phyloP scores from a whole-genome alignment of 129 eudicot species.

The Pittosporum tobira region DNA sequence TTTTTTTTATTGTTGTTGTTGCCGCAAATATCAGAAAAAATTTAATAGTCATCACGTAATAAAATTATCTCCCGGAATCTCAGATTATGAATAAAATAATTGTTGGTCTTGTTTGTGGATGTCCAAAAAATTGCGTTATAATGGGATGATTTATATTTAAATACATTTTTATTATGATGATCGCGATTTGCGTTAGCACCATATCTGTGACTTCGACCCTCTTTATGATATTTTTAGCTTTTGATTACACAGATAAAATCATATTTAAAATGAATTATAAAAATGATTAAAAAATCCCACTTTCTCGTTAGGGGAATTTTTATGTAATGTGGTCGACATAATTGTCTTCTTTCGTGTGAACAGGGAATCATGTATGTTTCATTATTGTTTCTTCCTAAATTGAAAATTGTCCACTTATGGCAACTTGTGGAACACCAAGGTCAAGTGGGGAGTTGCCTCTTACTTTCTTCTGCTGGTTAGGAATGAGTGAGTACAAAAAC shows the following conservation, averaged over 20 bases:
- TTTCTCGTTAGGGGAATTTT: too few species aligned
- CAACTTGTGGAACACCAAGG: background rate
- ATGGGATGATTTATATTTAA: background rate
- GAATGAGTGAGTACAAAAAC: background rate
- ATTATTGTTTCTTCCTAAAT: background rate
- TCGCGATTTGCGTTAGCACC: conserved; percentile 6
- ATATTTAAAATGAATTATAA: background rate
- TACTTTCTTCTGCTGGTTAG: too few species aligned
- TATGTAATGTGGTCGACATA: too few species aligned
- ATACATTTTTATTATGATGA: background rate
- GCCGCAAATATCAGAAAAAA: too few species aligned
- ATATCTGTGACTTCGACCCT: background rate
- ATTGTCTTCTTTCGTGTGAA: background rate
- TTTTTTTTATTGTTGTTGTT: too few species aligned
- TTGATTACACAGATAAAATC: background rate
- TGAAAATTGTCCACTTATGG: background rate
- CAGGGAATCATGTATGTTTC: background rate
- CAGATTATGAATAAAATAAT: too few species aligned
- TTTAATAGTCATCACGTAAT: too few species aligned
- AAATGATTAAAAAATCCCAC: background rate
- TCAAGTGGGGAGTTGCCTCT: conserved; percentile 6
- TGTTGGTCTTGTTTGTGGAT: background rate
- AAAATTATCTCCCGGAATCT: too few species aligned
- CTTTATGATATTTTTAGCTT: background rate
- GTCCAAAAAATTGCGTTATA: background rate